These are phyloP conservation scores for Forsythia suspensa DNA, from an alignment of 257 asterid genomes.

Conservation along the genomic window DNA sequence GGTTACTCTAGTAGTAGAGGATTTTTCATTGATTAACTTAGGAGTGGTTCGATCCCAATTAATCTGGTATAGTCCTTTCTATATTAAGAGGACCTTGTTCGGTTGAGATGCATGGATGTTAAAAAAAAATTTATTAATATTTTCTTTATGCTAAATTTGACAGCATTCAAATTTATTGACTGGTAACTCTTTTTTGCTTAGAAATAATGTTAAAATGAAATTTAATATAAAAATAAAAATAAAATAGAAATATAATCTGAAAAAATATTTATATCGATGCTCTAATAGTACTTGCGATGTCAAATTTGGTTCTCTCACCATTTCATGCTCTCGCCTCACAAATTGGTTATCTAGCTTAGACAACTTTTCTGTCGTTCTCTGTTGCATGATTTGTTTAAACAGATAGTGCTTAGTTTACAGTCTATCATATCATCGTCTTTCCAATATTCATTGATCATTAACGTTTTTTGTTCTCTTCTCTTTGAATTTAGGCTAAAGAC, in stretches of 20 bases:
- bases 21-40: neutral
- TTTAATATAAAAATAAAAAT: too few relatives aligned
- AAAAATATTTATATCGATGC: neutral
- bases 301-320: neutral
- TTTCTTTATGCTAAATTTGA: too few relatives aligned
- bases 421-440: neutral
- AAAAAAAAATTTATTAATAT: too few relatives aligned
- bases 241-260: too few relatives aligned
- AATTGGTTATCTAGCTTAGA: neutral
- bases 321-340: neutral
- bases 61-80: neutral
- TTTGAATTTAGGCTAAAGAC: slow-evolving; percentile 77
- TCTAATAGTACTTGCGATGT: neutral
- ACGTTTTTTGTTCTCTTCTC: neutral
- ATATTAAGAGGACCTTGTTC: neutral
- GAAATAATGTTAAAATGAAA: too few relatives aligned
- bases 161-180: too few relatives aligned
- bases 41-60: neutral
- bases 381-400: neutral
- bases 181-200: too few relatives aligned
- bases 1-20: neutral
- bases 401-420: neutral
- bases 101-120: neutral
- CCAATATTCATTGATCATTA: neutral
- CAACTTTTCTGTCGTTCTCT: neutral